A percentile compares a stretch with the other conserved stretches of the same genome.
Evolutionary conservation across 345 rosid genomes (phyloP).

Genomic region (Cardamine chenopodiifolia): DNA sequence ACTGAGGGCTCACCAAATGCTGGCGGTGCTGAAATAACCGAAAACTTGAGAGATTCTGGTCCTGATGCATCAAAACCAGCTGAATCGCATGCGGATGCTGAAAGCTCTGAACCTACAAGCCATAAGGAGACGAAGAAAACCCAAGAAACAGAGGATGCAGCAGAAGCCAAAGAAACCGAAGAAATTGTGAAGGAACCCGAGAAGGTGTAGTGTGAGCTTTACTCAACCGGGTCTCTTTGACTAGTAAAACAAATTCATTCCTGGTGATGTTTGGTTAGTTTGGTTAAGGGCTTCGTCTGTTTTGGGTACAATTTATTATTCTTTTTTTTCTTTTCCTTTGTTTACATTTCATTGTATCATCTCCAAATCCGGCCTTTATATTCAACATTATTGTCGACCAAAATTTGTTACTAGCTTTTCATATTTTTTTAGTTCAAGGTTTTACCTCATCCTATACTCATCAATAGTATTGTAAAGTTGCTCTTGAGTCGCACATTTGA

Average conservation of each 20-base stretch:
- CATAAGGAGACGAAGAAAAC: constrained; percentile 5
- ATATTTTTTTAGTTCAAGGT: not conserved
- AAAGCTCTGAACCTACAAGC: constrained; percentile 23
- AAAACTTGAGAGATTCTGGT: constrained; percentile 19
- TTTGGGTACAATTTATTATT: constrained; percentile 39
- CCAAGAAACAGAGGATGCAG: constrained; percentile 33
- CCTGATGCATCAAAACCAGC: constrained; percentile 3
- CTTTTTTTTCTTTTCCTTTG: constrained; percentile 26
- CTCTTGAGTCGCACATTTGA: not conserved
- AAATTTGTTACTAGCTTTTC: constrained; percentile 29
- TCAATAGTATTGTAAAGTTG: constrained; percentile 15
- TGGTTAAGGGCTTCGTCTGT: constrained; percentile 27
- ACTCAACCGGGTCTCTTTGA: constrained; percentile 12
- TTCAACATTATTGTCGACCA: constrained; percentile 33
- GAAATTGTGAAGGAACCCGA: constrained; percentile 27
- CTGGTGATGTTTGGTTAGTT: constrained; percentile 16
- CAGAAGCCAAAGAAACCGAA: constrained; percentile 24
- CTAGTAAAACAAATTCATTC: constrained; percentile 13
- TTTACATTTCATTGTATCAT: constrained; percentile 29
- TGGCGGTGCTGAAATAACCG: not conserved
- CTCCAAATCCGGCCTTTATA: constrained; percentile 10
- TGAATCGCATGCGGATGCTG: constrained; percentile 26
- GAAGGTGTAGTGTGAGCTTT: constrained; percentile 28
- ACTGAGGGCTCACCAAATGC: not conserved
- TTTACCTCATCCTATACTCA: not conserved